Evolutionary conservation across 371 early-diverging fungal genomes (phyloP), one percentile per base, ranked within the genome.

Genomic region (Mucor sp.): DNA sequence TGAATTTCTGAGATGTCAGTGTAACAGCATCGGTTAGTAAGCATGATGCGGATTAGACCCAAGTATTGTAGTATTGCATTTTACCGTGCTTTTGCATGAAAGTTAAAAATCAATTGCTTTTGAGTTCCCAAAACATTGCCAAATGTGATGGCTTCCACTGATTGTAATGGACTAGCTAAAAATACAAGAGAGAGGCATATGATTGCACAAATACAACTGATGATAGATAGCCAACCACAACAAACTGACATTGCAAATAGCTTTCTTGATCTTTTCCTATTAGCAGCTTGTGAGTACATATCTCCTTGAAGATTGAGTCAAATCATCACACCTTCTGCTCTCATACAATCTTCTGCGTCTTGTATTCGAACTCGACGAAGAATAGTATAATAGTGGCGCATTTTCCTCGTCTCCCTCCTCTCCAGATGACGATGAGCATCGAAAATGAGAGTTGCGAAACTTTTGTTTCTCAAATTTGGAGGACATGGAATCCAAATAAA

Each of bases 61-160:
- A 50, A 35, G 0, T 9, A 35, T 12, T 6, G 12, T 12, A 28
- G 12, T 12, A 28, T 55, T 55, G 30, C 15, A 14, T 17, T 44
- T 43, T 72, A 68, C 71, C 61, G 53, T 23, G 71, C 80, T 64
- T 67, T 69, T 30, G 86, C 72, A 60, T 85, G 83, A 48, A 87
- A 60, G 60, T 86, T 78, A 43, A 88, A 86, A 28, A 88, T 76
- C 23, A 88, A 69, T 65, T 85, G 84, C 58, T 86, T 87, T 60
- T 87, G 85, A 11, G 87, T 82, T 14, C 88, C 89, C 57, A 90
- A 70, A 0, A 90, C 86, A 70, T 89, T 87, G 11, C 82, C 71
- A 19, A 90, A 77, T 0, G 70, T 72, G 19, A 77, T 65, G 6
- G 74, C 78, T 53, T 79, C 73, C 15, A 82, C 68, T 4, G 68